These are phyloP conservation scores for Parachaetomium inaequale DNA, from an alignment of 495 filamentous ascomycete genomes.

Conservation along the genomic window DNA sequence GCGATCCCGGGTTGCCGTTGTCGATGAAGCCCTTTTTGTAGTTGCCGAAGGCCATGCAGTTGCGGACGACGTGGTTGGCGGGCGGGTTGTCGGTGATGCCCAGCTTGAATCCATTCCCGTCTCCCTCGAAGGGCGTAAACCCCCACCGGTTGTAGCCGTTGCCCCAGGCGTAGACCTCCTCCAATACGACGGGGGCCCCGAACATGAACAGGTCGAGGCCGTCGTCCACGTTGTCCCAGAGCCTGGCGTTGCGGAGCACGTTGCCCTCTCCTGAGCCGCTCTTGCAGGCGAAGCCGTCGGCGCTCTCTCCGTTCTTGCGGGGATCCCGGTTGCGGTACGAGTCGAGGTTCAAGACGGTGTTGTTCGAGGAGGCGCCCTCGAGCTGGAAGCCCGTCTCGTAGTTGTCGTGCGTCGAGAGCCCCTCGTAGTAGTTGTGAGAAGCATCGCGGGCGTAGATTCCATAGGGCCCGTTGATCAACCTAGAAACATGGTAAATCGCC, in stretches of 20 bases:
- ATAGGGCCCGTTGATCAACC: slow-evolving; percentile 8
- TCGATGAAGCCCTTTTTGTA: slow-evolving; percentile 6
- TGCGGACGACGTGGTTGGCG: slow-evolving; percentile 4
- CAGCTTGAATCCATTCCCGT: slow-evolving; percentile 8
- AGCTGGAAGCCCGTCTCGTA: slow-evolving; percentile 10
- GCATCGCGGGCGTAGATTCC: slow-evolving; percentile 8
- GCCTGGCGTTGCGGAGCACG: slow-evolving; percentile 11
- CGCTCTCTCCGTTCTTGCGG: slow-evolving; percentile 9
- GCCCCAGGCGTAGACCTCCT: slow-evolving; percentile 8
- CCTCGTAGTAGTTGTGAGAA: slow-evolving; percentile 2
- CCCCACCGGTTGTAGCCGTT: slow-evolving; percentile 9
- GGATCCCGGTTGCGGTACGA: slow-evolving; percentile 8
- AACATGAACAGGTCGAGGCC: slow-evolving; percentile 11
- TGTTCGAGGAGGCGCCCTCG: slow-evolving; percentile 5
- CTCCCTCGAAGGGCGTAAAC: slow-evolving; percentile 1
- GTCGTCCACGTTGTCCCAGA: slow-evolving; percentile 11
- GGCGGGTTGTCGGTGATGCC: slow-evolving; percentile 7
- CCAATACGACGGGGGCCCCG: neutral
- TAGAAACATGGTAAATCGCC: neutral
- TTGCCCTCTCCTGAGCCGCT: slow-evolving; percentile 6
- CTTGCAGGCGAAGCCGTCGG: slow-evolving; percentile 10
- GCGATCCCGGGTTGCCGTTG: slow-evolving; percentile 4
- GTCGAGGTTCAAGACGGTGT: slow-evolving; percentile 10
- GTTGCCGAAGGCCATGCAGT: slow-evolving; percentile 6
- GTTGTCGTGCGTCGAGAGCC: slow-evolving; percentile 9